Conservation (phyloP, 208 protist species). For the Willaertia magna region DNA sequence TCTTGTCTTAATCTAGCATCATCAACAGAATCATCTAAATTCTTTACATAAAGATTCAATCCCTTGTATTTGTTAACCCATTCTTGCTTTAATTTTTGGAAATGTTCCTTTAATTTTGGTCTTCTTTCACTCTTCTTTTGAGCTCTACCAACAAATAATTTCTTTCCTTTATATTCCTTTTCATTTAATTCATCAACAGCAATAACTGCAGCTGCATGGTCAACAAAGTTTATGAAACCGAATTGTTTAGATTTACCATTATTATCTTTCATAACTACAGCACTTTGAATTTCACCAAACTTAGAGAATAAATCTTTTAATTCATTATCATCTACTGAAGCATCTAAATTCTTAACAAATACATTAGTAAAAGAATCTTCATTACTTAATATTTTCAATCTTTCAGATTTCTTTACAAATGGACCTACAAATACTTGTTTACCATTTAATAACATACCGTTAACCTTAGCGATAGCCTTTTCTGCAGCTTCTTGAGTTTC, state of each 20-base stretch:
- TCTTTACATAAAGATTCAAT: constrained; percentile 97
- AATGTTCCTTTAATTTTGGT: constrained; percentile 75
- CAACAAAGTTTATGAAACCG: constrained; percentile 95
- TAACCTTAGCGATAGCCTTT: constrained; percentile 86
- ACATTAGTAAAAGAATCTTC: constrained; percentile 94
- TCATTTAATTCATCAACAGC: constrained; percentile 73
- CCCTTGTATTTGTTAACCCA: constrained; percentile 79
- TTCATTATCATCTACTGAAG: constrained; percentile 64
- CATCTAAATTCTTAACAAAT: constrained; percentile 93
- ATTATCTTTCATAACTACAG: constrained; percentile 65
- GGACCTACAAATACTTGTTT: constrained; percentile 68
- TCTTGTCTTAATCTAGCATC: constrained; percentile 77
- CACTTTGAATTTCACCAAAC: constrained; percentile 81
- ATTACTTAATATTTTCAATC: constrained; percentile 47
- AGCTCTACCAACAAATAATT: constrained; percentile 80
- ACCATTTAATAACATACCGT: constrained; percentile 78
- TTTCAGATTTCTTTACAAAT: constrained; percentile 84
- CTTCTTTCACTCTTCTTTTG: constrained; percentile 90
- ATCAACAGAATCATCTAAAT: constrained; percentile 84
- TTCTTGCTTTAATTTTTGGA: constrained; percentile 43
- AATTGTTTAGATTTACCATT: constrained; percentile 85
- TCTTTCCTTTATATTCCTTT: constrained; percentile 61
- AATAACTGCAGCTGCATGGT: constrained; percentile 79
- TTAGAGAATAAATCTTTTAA: constrained; percentile 78
- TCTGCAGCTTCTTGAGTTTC: constrained; percentile 84